Evolutionary conservation across 805 yeast genomes (phyloP), one percentile per base, ranked within the genome.

Genomic region (Blastobotrys chiropterorum): DNA sequence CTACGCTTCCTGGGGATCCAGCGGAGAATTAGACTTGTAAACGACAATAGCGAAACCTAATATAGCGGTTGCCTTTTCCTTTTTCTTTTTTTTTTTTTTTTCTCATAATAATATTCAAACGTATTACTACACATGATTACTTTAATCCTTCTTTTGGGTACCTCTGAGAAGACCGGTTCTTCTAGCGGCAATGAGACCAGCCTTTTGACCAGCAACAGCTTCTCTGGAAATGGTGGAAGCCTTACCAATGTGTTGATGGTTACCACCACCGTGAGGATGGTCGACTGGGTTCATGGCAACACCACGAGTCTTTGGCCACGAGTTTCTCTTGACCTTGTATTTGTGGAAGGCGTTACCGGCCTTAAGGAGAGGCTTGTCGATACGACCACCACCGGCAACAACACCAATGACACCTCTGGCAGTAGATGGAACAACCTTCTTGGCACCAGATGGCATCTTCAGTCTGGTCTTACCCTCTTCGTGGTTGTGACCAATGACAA

Each of bases 181-280:
- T 89, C 99, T 90, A 77, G 99, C 99, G 72, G 99, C 99, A 77
- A 92, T 94, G 76, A 92, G 89, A 92, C 99, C 99, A 75, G 95
- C 96, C 95, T 92, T 92, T 83, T 92, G 99, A 88, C 99, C 99
- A 72, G 99, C 81, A 75, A 92, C 98, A 66, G 98, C 97, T 78
- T 96, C 96, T 86, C 98, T 89, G 68, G 96, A 85, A 71, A 92
- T 92, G 72, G 98, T 92, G 70, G 98, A 92, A 72, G 98, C 97
- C 85, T 92, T 92, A 90, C 98, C 98, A 81, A 90, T 92, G 79
- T 92, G 98, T 83, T 92, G 98, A 80, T 92, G 98, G 96, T 90
- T 90, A 92, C 99, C 99, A 92, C 99, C 98, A 88, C 99, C 99
- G 79, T 92, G 99, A 77, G 99, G 99, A 83, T 92, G 99, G 77